A percentile compares a stretch with the other conserved stretches of the same genome.
Conservation (phyloP, 1,139 yeast genomes). For the Protomyces macrosporus region DNA sequence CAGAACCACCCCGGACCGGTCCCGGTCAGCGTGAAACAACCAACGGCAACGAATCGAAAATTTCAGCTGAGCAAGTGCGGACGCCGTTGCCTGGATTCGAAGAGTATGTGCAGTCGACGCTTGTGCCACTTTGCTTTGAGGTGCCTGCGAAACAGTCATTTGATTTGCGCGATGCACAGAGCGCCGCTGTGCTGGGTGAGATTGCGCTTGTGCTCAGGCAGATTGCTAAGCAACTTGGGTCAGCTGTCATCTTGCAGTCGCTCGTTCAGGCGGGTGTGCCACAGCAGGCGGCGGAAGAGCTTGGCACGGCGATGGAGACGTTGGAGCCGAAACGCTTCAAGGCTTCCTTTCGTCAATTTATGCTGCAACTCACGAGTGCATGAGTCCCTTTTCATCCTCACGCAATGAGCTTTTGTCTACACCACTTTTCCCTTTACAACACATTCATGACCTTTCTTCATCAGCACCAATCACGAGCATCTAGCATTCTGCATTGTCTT, state of each 20-base stretch:
- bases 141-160: slow-evolving; percentile 69
- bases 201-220: slow-evolving; percentile 64
- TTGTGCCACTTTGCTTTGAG: slow-evolving; percentile 67
- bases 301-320: slow-evolving; percentile 10
- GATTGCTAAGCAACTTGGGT: slow-evolving; percentile 26
- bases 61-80: neutral
- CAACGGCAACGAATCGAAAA: slow-evolving; percentile 38
- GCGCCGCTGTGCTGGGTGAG: slow-evolving; percentile 68
- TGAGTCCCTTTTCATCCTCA: neutral
- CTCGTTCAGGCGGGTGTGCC: slow-evolving; percentile 11
- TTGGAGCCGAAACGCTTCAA: slow-evolving; percentile 24
- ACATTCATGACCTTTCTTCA: neutral
- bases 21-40: slow-evolving; percentile 37
- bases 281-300: slow-evolving; percentile 1
- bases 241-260: neutral
- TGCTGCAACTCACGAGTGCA: neutral
- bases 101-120: slow-evolving; percentile 61
- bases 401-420: neutral
- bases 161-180: slow-evolving; percentile 72
- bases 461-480: no score
- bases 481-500: no score
- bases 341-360: slow-evolving; percentile 13
- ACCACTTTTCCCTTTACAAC: neutral
- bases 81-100: slow-evolving; percentile 55
- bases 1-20: neutral